phyloP scores from a whole-genome alignment of 2,329 filamentous ascomycete species.

The Amesomyces nigricolor region DNA sequence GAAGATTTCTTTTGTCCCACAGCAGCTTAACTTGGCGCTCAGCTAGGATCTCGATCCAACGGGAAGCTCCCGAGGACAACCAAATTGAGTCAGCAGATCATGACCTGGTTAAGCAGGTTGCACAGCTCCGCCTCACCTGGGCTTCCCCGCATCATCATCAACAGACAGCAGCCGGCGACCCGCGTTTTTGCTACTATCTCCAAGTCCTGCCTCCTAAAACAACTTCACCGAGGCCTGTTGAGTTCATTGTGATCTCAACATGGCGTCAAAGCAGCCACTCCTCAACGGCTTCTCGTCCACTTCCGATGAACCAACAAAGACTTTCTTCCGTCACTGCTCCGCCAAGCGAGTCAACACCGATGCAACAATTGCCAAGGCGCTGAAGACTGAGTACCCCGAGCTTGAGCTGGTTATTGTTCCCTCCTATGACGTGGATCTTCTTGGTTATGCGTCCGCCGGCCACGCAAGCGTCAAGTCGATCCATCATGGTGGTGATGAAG shows the following conservation, averaged over 20 bases:
- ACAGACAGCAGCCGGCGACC: neutral
- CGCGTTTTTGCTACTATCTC: neutral
- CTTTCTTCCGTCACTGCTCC: slow-evolving; percentile 38
- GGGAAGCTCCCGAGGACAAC: neutral
- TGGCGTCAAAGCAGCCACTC: too few species aligned
- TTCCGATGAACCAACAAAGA: slow-evolving; percentile 21
- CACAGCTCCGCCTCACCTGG: neutral
- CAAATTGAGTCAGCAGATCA: neutral
- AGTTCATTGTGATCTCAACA: too few species aligned
- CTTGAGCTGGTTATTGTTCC: slow-evolving; percentile 38
- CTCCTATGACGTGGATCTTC: slow-evolving; percentile 33
- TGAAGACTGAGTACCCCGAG: slow-evolving; percentile 40
- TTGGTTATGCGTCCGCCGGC: slow-evolving; percentile 39
- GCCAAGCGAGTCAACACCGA: slow-evolving; percentile 41
- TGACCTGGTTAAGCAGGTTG: neutral
- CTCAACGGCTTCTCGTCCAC: neutral
- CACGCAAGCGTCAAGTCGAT: slow-evolving; percentile 33
- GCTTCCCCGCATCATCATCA: neutral
- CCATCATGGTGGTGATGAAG: slow-evolving; percentile 19
- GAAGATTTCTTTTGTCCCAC: too few species aligned
- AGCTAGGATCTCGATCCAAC: too few species aligned
- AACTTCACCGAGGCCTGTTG: too few species aligned
- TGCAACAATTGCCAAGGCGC: slow-evolving; percentile 35
- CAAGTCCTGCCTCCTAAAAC: neutral
- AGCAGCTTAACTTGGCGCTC: too few species aligned